Conservation (phyloP, 768 basidiomycete species). For the Hygrophoropsis aurantiaca region DNA sequence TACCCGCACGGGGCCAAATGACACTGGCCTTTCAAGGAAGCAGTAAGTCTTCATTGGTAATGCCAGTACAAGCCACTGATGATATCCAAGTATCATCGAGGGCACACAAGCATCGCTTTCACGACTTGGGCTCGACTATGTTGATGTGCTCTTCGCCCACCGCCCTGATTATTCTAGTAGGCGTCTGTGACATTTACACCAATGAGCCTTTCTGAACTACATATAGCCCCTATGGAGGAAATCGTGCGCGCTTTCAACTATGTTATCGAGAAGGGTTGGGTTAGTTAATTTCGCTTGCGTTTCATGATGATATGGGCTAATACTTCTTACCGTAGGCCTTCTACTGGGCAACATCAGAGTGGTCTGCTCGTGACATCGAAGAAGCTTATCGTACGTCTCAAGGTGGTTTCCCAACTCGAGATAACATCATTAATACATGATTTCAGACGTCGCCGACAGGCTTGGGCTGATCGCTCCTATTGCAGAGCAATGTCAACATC, state of each 20-base stretch:
- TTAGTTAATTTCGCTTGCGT: constrained; percentile 6
- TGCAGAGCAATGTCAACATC: constrained; percentile 52
- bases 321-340: constrained; percentile 25
- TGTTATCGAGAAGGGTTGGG: constrained; percentile 51
- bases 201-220: constrained; percentile 1
- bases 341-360: constrained; percentile 56
- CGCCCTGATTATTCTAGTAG: constrained; percentile 40
- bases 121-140: constrained; percentile 54
- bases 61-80: background rate
- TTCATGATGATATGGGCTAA: background rate
- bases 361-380: constrained; percentile 51
- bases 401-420: background rate
- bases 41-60: constrained; percentile 17
- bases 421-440: background rate
- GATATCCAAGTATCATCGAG: constrained; percentile 48
- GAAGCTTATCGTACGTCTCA: constrained; percentile 36
- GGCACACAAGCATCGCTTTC: constrained; percentile 50
- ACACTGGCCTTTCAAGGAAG: constrained; percentile 34
- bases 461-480: constrained; percentile 50
- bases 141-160: constrained; percentile 51
- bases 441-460: constrained; percentile 46
- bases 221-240: constrained; percentile 48
- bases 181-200: background rate
- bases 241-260: constrained; percentile 59
- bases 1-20: constrained; percentile 45